Evolutionary conservation across 2,329 filamentous ascomycete genomes (phyloP).

Genomic region (Paecilomyces formosus): DNA sequence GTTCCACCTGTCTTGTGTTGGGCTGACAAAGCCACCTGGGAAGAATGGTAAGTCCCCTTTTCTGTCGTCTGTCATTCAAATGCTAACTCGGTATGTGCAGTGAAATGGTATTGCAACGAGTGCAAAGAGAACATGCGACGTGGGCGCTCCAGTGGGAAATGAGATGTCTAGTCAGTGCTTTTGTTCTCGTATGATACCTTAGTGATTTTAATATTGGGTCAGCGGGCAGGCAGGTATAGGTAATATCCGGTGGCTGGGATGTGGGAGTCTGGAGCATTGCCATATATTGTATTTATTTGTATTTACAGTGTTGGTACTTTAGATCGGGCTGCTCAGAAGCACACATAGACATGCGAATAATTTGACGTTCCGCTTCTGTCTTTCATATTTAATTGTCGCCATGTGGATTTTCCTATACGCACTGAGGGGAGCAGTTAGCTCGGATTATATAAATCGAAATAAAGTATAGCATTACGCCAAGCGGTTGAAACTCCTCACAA

Average conservation of each 20-base stretch:
- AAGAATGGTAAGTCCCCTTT: constrained; percentile 54
- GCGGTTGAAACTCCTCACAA: no score
- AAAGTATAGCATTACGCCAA: no score
- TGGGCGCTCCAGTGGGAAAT: constrained; percentile 22
- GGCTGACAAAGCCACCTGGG: constrained; percentile 69
- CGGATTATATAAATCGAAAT: no score
- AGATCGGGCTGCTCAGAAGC: not conserved
- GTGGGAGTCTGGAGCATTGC: not conserved
- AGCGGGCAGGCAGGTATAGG: not conserved
- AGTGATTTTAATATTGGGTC: not conserved
- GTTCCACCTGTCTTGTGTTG: constrained; percentile 79
- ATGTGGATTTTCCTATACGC: not conserved
- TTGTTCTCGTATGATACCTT: not conserved
- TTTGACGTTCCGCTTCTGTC: not conserved
- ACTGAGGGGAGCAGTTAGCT: no score
- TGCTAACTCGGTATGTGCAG: constrained; percentile 35
- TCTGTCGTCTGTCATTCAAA: not conserved
- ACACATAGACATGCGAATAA: not conserved
- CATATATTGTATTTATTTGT: not conserved
- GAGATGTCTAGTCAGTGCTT: not conserved
- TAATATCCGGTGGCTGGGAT: not conserved
- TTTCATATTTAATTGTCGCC: not conserved
- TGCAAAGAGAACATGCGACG: constrained; percentile 61
- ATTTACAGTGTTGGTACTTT: not conserved
- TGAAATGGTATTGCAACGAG: constrained; percentile 77